phyloP scores from a whole-genome alignment of 805 yeast species.

The Scheffersomyces stipitis region DNA sequence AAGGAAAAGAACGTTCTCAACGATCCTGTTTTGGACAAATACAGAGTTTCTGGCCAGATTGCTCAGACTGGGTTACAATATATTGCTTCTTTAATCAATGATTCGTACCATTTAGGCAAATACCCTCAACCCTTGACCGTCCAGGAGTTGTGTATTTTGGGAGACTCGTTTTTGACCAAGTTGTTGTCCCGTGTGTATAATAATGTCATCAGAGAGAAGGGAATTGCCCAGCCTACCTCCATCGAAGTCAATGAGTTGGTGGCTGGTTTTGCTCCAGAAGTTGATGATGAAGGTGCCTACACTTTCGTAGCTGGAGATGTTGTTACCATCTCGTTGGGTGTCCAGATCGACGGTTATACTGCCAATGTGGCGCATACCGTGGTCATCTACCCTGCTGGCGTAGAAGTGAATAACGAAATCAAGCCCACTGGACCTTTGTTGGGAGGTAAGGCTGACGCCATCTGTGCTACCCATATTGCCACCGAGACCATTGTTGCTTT shows the following conservation, averaged over 20 bases:
- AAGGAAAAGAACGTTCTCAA: constrained; percentile 69
- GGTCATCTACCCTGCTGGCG: constrained; percentile 74
- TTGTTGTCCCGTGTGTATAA: constrained; percentile 62
- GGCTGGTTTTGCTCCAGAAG: constrained; percentile 82
- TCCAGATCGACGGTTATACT: constrained; percentile 94
- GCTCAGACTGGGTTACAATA: constrained; percentile 78
- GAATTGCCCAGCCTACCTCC: constrained; percentile 89
- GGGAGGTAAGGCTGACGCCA: constrained; percentile 85
- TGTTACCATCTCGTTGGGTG: constrained; percentile 82
- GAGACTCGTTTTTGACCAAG: constrained; percentile 71
- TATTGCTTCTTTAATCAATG: constrained; percentile 64
- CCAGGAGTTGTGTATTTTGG: constrained; percentile 75
- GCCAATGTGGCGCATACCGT: constrained; percentile 83
- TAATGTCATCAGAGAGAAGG: constrained; percentile 73
- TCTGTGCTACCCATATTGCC: constrained; percentile 87
- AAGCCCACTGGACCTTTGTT: constrained; percentile 75
- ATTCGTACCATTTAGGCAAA: constrained; percentile 63
- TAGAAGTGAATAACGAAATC: constrained; percentile 26
- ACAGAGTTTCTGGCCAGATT: constrained; percentile 86
- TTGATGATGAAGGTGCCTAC: constrained; percentile 54
- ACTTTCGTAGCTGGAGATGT: constrained; percentile 74
- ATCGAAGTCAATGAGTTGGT: constrained; percentile 81
- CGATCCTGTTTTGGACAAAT: constrained; percentile 68
- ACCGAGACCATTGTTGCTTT: constrained; percentile 80
- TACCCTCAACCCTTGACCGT: constrained; percentile 43